Evolutionary conservation across 2,329 filamentous ascomycete species (phyloP).

Genomic region (Exserohilum rostratum): DNA sequence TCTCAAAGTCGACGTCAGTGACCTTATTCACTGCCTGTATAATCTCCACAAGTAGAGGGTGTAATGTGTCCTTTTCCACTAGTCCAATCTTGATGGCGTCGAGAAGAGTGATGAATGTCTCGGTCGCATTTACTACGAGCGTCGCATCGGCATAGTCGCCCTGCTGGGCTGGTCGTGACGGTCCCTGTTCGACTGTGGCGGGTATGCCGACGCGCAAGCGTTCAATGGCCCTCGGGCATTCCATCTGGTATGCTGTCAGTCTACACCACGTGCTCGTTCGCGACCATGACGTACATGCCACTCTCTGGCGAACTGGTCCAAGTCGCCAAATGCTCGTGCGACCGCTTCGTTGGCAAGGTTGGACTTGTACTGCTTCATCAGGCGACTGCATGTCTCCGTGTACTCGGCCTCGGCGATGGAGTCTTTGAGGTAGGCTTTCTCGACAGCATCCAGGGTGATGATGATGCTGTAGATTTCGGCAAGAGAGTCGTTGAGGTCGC

Average conservation of each 20-base stretch:
- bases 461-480: slow-evolving; percentile 98
- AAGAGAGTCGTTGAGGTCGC: slow-evolving; percentile 92
- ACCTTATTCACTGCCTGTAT: slow-evolving; percentile 98
- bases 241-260: slow-evolving; percentile 65
- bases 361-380: slow-evolving; percentile 96
- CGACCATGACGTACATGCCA: slow-evolving; percentile 75
- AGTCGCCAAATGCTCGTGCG: slow-evolving; percentile 81
- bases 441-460: slow-evolving; percentile 89
- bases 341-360: slow-evolving; percentile 90
- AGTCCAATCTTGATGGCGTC: slow-evolving; percentile 93
- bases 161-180: slow-evolving; percentile 51
- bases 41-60: slow-evolving; percentile 90
- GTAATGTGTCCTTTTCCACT: slow-evolving; percentile 93
- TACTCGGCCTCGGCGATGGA: slow-evolving; percentile 91
- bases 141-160: slow-evolving; percentile 58
- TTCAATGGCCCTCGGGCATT: slow-evolving; percentile 92
- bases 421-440: slow-evolving; percentile 96
- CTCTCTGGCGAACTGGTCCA: slow-evolving; percentile 88
- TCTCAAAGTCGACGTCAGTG: slow-evolving; percentile 92
- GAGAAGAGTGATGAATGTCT: slow-evolving; percentile 98
- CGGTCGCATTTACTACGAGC: slow-evolving; percentile 86
- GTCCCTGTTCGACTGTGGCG: slow-evolving; percentile 71
- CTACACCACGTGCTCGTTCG: not conserved
- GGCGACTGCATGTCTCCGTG: slow-evolving; percentile 91
- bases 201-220: slow-evolving; percentile 91